phyloP scores from a whole-genome alignment of 2,329 filamentous ascomycete genomes.

The Colletotrichum brevisporum region DNA sequence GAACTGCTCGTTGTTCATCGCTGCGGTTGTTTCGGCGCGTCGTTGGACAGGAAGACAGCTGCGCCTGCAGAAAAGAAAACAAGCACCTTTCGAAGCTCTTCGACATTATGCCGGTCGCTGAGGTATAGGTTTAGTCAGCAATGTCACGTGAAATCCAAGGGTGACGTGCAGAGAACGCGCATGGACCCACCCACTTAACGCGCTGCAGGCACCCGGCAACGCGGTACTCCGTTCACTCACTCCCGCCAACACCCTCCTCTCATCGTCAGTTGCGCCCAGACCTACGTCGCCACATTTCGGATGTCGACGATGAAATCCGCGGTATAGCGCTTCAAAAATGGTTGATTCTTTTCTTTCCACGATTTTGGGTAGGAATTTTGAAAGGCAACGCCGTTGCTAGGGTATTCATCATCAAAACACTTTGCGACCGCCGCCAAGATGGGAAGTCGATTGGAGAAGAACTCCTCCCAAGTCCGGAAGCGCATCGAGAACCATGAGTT shows the following conservation, averaged over 20 bases:
- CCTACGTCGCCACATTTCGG: background rate
- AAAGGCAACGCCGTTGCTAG: background rate
- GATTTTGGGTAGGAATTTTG: background rate
- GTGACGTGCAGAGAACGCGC: slow-evolving; percentile 55
- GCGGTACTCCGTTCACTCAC: slow-evolving; percentile 5
- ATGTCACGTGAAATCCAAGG: slow-evolving; percentile 51
- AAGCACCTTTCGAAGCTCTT: too few relatives aligned
- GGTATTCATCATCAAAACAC: background rate
- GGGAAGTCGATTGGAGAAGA: slow-evolving; percentile 74
- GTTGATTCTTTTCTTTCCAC: background rate
- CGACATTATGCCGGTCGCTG: too few relatives aligned
- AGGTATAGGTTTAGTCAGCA: slow-evolving; percentile 18
- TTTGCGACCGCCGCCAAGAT: slow-evolving; percentile 55
- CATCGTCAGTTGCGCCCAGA: slow-evolving; percentile 5
- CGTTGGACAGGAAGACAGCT: background rate
- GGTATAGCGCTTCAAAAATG: background rate
- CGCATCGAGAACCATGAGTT: slow-evolving; percentile 79
- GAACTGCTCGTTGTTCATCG: slow-evolving; percentile 97
- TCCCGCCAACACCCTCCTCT: background rate
- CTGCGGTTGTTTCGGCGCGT: background rate
- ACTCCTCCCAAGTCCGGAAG: slow-evolving; percentile 74
- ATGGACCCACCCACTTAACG: slow-evolving; percentile 52
- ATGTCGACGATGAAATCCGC: background rate
- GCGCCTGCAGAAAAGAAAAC: too few relatives aligned
- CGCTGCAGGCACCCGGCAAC: slow-evolving; percentile 44